Evolutionary conservation across 768 basidiomycete genomes (phyloP).

Genomic region (Amanita subjunquillea): DNA sequence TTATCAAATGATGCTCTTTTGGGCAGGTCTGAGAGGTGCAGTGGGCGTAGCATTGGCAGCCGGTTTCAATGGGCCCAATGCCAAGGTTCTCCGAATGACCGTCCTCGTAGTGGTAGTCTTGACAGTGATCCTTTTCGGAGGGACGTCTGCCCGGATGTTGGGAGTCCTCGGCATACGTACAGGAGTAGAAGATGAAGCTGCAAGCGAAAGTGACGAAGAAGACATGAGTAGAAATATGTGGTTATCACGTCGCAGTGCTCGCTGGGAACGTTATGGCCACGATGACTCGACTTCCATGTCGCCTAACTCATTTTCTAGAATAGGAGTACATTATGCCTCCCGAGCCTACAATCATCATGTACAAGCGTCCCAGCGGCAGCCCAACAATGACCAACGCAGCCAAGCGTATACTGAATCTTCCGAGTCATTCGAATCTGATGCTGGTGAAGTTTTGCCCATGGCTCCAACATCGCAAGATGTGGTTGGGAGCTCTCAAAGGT

Average conservation of each 20-base stretch:
- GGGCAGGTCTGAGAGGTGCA: constrained; percentile 94
- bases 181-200: constrained; percentile 90
- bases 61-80: constrained; percentile 91
- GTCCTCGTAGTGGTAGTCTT: constrained; percentile 94
- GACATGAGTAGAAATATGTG: constrained; percentile 28
- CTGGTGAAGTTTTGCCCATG: constrained; percentile 70
- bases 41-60: constrained; percentile 97
- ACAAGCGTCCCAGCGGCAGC: constrained; percentile 15
- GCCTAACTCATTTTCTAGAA: constrained; percentile 16
- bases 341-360: constrained; percentile 54
- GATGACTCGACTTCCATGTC: constrained; percentile 31
- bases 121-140: constrained; percentile 91
- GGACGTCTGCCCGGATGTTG: constrained; percentile 95
- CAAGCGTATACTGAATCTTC: constrained; percentile 46
- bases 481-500: constrained; percentile 11
- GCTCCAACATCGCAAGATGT: constrained; percentile 37
- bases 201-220: constrained; percentile 41
- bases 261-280: constrained; percentile 35
- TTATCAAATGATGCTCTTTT: constrained; percentile 99
- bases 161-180: constrained; percentile 94
- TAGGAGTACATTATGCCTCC: constrained; percentile 49
- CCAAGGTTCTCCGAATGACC: constrained; percentile 83
- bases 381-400: constrained; percentile 11
- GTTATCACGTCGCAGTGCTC: constrained; percentile 22
- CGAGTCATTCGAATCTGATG: constrained; percentile 66